A percentile compares a stretch with the other conserved stretches of the same genome.
phyloP scores from a whole-genome alignment of 2,329 filamentous ascomycete genomes.

The Coniochaeta ligniaria region DNA sequence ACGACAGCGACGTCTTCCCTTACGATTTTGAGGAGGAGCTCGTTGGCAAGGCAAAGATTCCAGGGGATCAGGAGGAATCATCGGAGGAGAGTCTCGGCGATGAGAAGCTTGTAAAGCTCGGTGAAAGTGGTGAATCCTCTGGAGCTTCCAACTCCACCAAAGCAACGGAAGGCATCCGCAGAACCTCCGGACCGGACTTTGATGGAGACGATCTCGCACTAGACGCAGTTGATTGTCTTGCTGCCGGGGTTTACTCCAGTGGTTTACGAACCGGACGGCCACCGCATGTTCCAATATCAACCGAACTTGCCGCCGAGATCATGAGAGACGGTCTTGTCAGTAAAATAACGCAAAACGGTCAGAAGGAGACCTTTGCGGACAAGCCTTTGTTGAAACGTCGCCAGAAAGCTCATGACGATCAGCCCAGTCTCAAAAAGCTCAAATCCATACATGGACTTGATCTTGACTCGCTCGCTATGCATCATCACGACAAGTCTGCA shows the following conservation, averaged over 20 bases:
- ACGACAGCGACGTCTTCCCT: constrained; percentile 39
- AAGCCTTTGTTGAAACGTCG: not conserved
- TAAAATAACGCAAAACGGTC: not conserved
- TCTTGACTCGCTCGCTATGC: not conserved
- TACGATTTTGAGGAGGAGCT: constrained; percentile 49
- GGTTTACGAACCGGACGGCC: not conserved
- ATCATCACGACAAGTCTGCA: not conserved
- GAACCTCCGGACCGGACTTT: not conserved
- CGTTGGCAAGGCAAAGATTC: constrained; percentile 6
- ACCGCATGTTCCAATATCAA: not conserved
- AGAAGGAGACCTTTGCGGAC: not conserved
- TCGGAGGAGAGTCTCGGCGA: not conserved
- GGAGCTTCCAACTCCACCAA: not conserved
- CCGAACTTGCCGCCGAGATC: not conserved
- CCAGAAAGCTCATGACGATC: not conserved
- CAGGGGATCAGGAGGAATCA: not conserved
- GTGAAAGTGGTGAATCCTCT: not conserved
- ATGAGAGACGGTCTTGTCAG: not conserved
- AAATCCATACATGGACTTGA: not conserved
- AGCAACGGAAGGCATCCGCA: not conserved
- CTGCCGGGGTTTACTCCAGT: not conserved
- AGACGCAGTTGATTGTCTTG: not conserved
- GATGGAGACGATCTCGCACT: not conserved
- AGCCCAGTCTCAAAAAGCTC: not conserved
- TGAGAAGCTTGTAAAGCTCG: not conserved